A percentile compares a stretch with the other conserved stretches of the same genome.
Evolutionary conservation across 2,329 filamentous ascomycete species (phyloP).

Genomic region (Bipolaris oryzae): DNA sequence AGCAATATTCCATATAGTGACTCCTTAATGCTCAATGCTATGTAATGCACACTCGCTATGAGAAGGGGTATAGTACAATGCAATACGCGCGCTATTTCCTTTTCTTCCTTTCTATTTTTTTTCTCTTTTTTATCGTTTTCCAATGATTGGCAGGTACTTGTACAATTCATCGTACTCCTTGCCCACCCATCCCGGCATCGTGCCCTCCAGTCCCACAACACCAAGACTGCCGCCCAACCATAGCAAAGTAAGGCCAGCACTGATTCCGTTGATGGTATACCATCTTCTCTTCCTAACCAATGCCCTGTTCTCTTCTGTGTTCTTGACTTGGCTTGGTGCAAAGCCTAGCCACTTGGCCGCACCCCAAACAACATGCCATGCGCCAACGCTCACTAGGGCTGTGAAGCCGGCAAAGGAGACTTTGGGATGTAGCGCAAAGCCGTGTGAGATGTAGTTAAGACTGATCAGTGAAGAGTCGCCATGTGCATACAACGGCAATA

Average conservation of each 20-base stretch:
- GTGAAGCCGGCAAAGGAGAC: conserved; percentile 73
- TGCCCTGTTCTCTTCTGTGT: conserved; percentile 56
- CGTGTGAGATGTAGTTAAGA: conserved; percentile 82
- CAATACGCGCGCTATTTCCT: conserved; percentile 10
- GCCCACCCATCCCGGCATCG: conserved; percentile 77
- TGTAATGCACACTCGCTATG: background rate
- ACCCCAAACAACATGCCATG: conserved; percentile 83
- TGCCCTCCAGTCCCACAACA: conserved; percentile 74
- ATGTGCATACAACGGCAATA: conserved; percentile 75
- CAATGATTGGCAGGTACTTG: conserved; percentile 63
- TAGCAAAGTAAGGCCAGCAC: conserved; percentile 63
- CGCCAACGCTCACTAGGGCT: conserved; percentile 69
- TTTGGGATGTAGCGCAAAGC: conserved; percentile 73
- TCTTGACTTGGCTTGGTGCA: conserved; percentile 62
- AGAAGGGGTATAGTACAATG: conserved; percentile 32
- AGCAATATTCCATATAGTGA: too few species aligned
- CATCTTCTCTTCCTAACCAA: conserved; percentile 68
- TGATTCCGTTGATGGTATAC: conserved; percentile 72
- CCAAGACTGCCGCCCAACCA: conserved; percentile 85
- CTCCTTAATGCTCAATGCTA: too few species aligned
- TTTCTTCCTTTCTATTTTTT: conserved; percentile 29
- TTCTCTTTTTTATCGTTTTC: conserved; percentile 52
- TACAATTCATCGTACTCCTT: conserved; percentile 80
- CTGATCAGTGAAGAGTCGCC: conserved; percentile 88
- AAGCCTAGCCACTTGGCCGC: conserved; percentile 79